Evolutionary conservation across 495 filamentous ascomycete species (phyloP).

Genomic region (Lophiostoma macrostomum): DNA sequence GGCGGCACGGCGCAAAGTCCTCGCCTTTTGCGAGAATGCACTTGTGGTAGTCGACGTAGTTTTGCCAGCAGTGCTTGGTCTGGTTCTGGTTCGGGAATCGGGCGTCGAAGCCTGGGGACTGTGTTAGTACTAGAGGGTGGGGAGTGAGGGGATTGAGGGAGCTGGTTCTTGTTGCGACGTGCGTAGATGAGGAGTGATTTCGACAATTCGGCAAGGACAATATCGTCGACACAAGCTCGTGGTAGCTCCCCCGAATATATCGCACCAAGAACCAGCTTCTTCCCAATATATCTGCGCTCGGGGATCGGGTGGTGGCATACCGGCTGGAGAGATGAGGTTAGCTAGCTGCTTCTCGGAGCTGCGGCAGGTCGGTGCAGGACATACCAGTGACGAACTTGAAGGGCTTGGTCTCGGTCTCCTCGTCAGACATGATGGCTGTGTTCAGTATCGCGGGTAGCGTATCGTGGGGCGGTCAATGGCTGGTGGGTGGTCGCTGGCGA

Average conservation of each 20-base stretch:
- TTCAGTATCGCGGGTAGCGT: no score
- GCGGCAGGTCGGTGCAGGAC: conserved; percentile 35
- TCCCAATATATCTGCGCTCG: no score
- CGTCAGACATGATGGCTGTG: conserved; percentile 80
- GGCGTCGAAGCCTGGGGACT: conserved; percentile 84
- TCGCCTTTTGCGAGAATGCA: conserved; percentile 98
- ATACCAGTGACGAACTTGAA: conserved; percentile 99
- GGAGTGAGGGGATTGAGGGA: neutral
- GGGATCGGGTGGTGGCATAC: conserved; percentile 27
- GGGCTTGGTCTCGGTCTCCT: conserved; percentile 92
- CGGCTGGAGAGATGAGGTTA: conserved; percentile 31
- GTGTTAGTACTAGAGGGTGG: neutral
- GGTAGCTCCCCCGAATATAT: no score
- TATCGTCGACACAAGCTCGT: no score
- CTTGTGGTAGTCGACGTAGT: conserved; percentile 99
- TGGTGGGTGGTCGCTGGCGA: conserved; percentile 20
- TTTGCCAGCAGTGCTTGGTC: conserved; percentile 93
- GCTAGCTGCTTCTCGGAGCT: conserved; percentile 7
- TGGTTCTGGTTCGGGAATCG: conserved; percentile 99
- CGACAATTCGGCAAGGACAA: neutral
- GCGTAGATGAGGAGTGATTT: neutral
- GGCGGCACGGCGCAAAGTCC: conserved; percentile 95
- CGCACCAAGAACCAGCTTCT: no score
- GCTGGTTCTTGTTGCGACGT: no score
- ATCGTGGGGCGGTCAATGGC: conserved; percentile 30